Evolutionary conservation across 768 basidiomycete genomes (phyloP).

Genomic region (Boletus subcaerulescens): DNA sequence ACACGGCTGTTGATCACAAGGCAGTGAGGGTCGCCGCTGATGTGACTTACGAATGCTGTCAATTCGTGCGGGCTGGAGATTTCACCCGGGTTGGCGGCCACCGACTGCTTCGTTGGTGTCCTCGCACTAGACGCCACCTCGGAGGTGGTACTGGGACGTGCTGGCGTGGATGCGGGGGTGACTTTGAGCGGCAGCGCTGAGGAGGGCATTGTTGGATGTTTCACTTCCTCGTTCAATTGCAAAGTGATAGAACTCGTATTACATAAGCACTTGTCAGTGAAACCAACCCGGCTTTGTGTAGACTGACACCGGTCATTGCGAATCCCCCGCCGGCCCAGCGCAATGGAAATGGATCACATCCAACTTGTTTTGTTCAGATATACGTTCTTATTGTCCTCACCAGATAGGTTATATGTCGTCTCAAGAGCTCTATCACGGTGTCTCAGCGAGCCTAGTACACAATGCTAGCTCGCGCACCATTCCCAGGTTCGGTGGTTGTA

Average conservation of each 20-base stretch:
- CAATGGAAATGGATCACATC: too few species aligned
- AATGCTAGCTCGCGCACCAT: neutral
- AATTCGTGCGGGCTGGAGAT: slow-evolving; percentile 93
- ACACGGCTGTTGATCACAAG: slow-evolving; percentile 1
- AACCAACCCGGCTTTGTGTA: slow-evolving; percentile 6
- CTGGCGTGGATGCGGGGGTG: slow-evolving; percentile 51
- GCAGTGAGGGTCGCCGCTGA: slow-evolving; percentile 4
- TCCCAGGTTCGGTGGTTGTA: neutral
- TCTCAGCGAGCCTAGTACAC: neutral
- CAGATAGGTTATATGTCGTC: neutral
- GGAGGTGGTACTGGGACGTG: slow-evolving; percentile 32
- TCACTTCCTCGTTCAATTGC: neutral
- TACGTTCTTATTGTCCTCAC: slow-evolving; percentile 6
- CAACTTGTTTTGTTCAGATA: too few species aligned
- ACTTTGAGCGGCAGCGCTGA: slow-evolving; percentile 70
- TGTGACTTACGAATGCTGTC: slow-evolving; percentile 80
- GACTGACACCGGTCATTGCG: neutral
- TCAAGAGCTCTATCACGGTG: neutral
- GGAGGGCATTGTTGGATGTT: slow-evolving; percentile 33
- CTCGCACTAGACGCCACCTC: slow-evolving; percentile 21
- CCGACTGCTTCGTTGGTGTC: slow-evolving; percentile 49
- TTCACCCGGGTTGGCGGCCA: slow-evolving; percentile 46
- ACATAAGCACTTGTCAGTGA: slow-evolving; percentile 12
- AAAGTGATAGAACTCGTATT: neutral
- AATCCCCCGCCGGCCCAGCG: too few species aligned